These are phyloP conservation scores for Arabis hirsuta DNA, from an alignment of 345 rosid species.

Conservation along the genomic window DNA sequence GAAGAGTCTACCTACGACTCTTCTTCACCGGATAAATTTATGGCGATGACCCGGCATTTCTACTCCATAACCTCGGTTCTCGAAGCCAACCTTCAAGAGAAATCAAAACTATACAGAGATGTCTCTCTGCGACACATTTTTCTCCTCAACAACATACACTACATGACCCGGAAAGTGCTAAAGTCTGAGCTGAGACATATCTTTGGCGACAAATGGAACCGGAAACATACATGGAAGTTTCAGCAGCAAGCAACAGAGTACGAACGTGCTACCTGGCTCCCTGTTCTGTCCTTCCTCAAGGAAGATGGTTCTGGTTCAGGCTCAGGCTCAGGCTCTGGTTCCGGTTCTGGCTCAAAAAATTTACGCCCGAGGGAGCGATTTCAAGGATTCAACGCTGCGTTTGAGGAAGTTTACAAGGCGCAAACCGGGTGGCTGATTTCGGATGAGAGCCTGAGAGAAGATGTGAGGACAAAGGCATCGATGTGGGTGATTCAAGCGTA, in stretches of 20 bases:
- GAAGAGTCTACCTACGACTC: constrained; percentile 50
- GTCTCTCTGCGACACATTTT: constrained; percentile 72
- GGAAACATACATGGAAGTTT: constrained; percentile 78
- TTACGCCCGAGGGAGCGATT: constrained; percentile 64
- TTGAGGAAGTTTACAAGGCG: constrained; percentile 82
- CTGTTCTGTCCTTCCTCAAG: constrained; percentile 64
- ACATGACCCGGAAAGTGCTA: constrained; percentile 82
- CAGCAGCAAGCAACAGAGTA: constrained; percentile 77
- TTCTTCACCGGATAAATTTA: constrained; percentile 34
- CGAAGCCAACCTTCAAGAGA: constrained; percentile 68
- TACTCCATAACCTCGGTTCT: constrained; percentile 62
- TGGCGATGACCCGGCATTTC: constrained; percentile 59
- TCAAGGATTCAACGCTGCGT: constrained; percentile 62
- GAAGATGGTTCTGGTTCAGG: constrained; percentile 52
- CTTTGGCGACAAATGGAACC: constrained; percentile 78
- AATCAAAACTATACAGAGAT: constrained; percentile 68
- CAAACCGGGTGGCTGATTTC: constrained; percentile 82
- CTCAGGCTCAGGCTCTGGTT: constrained; percentile 32
- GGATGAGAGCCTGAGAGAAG: constrained; percentile 69
- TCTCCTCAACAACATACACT: constrained; percentile 85
- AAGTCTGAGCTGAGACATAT: constrained; percentile 65
- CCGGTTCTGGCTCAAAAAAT: constrained; percentile 50
- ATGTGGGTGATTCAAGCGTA: constrained; percentile 79
- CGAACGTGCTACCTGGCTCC: constrained; percentile 79
- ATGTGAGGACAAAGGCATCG: constrained; percentile 70